Evolutionary conservation across 164 flowering plant genomes (phyloP), one percentile per base, ranked within the genome.

Genomic region (Aristolochia fimbriata): DNA sequence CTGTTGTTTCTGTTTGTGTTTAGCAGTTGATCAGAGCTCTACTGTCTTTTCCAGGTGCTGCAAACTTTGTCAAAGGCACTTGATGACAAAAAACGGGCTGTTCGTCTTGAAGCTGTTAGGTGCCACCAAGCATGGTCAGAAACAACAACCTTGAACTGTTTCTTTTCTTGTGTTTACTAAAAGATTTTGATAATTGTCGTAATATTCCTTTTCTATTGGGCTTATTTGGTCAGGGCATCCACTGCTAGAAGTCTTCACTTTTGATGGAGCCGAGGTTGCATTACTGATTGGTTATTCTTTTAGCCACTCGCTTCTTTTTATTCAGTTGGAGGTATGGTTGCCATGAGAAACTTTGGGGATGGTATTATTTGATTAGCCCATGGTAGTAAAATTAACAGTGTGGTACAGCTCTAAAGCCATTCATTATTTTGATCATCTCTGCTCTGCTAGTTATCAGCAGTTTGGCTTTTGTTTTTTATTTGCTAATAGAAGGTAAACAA

Each of bases 51-150:
- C 49, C 71, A 94, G 99, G 96, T 94, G 47, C 49, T 87, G 22
- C 68, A 58, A 66, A 77, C 81, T 16, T 50, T 82, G 58, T 66
- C 78, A 46, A 88, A 78, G 65, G 91, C 85, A 58, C 84, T 94
- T 55, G 99, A 86, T 80, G 97, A 94, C 74, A 85, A 81, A 31
- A 94, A 86, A 79, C 77, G 97, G 65, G 68, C 70, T 60, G 93
- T 94, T 64, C 96, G 99, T 37, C 82, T 68, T 53, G 96, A 94
- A 77, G 99, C 99, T 62, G 93, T 85, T 45, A 83, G 83, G 77
- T 90, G 97, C 59, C 83, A 78, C 24, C 92, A 81, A 63, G 88
- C 95, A 71, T 94, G 99, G 97, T 91, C 15, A 65, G 78, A 0
- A 47, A 45, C 11, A 19, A 15, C 33, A 12, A 15, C 43, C 16